Conservation (phyloP, 139 green algal species). For the Chloropicon primus region DNA sequence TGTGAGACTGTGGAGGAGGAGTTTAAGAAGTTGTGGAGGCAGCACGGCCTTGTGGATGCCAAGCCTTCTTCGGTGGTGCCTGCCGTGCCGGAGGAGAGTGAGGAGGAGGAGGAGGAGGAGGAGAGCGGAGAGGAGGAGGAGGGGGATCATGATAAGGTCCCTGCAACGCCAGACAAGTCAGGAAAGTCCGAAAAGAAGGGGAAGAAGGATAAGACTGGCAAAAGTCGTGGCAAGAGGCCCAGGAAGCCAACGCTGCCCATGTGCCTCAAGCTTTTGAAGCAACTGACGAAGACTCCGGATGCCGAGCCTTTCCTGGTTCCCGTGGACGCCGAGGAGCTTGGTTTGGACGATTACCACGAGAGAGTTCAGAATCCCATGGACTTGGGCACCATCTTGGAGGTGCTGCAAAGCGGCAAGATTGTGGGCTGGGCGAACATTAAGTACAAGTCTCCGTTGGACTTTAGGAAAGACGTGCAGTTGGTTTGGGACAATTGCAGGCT, state of each 20-base stretch:
- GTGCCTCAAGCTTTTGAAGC: background rate
- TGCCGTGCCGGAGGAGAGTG: background rate
- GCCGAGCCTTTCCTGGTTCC: slow-evolving; percentile 67
- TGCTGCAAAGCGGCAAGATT: background rate
- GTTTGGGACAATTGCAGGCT: background rate
- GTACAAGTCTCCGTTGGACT: background rate
- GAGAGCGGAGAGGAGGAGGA: background rate
- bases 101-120: background rate
- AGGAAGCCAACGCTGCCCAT: background rate
- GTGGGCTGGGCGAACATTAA: background rate
- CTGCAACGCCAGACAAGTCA: background rate
- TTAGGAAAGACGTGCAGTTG: background rate
- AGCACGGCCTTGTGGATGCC: background rate
- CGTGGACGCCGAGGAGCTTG: slow-evolving; percentile 55
- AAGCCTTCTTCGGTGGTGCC: background rate
- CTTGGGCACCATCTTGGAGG: slow-evolving; percentile 51
- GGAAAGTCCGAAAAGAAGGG: no score
- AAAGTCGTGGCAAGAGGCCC: background rate
- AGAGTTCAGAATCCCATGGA: slow-evolving; percentile 59
- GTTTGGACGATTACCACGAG: slow-evolving; percentile 48
- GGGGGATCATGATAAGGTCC: background rate
- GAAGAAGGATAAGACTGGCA: background rate
- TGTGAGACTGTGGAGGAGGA: background rate
- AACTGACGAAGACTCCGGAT: background rate
- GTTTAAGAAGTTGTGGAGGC: background rate